A percentile compares a stretch with the other conserved stretches of the same genome.
phyloP scores from a whole-genome alignment of 208 protist species.

The Crithidia sp. region DNA sequence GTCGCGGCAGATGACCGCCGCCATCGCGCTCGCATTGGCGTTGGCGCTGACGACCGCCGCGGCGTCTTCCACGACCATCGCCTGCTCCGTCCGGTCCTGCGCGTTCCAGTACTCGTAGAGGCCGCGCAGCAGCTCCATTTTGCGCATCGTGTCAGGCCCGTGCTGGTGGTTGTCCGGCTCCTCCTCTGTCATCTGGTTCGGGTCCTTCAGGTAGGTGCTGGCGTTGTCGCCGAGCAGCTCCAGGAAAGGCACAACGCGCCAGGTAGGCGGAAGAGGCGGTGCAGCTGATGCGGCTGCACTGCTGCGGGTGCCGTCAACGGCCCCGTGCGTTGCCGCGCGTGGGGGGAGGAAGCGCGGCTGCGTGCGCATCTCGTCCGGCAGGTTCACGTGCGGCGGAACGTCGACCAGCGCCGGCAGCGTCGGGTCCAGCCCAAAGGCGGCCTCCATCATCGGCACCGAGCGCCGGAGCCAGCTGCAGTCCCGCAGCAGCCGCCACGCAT shows the following conservation, averaged over 20 bases:
- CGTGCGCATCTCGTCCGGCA: constrained; percentile 33
- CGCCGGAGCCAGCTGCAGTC: constrained; percentile 60
- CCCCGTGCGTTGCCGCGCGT: background rate
- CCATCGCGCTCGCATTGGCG: constrained; percentile 52
- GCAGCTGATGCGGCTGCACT: background rate
- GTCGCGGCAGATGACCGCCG: constrained; percentile 35
- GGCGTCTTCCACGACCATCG: constrained; percentile 50
- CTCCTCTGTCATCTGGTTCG: constrained; percentile 33
- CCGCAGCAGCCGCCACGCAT: constrained; percentile 60
- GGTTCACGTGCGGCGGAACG: constrained; percentile 31
- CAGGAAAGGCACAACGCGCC: constrained; percentile 29
- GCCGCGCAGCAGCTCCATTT: constrained; percentile 79
- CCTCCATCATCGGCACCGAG: constrained; percentile 62
- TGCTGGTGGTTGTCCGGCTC: constrained; percentile 73
- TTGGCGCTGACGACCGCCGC: constrained; percentile 14
- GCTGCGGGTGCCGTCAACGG: background rate
- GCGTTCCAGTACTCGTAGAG: constrained; percentile 86
- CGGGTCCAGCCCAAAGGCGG: constrained; percentile 54
- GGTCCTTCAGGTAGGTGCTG: constrained; percentile 41
- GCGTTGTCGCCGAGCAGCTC: constrained; percentile 43
- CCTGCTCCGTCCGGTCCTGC: constrained; percentile 70
- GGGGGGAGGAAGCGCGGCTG: constrained; percentile 48
- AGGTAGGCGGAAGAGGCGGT: constrained; percentile 21
- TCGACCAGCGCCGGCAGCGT: constrained; percentile 35
- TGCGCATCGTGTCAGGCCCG: constrained; percentile 78